Conservation (phyloP, 106 monocot genomes). For the Posidonia australis region DNA sequence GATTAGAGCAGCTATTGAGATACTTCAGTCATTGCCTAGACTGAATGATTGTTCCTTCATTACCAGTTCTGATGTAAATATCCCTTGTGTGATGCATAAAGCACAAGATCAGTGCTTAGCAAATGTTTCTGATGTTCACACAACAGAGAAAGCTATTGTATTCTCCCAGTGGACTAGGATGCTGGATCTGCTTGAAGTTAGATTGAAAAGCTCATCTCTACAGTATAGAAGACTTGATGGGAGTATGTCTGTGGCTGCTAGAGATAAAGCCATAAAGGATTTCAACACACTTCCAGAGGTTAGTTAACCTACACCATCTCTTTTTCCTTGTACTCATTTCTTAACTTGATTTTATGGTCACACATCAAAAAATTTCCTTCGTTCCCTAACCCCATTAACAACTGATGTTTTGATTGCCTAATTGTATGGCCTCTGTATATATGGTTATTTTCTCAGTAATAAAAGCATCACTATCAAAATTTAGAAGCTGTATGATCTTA, state of each 20-base stretch:
- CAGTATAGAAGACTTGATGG: conserved; percentile 86
- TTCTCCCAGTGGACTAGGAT: conserved; percentile 98
- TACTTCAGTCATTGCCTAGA: conserved; percentile 58
- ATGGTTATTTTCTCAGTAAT: neutral
- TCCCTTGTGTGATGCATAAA: neutral
- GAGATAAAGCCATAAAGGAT: conserved; percentile 87
- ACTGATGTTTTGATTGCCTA: too few species aligned
- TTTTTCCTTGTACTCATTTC: conserved; percentile 1
- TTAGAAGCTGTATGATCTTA: neutral
- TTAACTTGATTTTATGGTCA: neutral
- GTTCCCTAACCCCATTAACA: too few species aligned
- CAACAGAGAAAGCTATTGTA: conserved; percentile 75
- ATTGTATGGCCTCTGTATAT: neutral
- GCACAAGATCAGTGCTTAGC: neutral
- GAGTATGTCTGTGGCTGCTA: conserved; percentile 75
- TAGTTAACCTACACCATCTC: neutral
- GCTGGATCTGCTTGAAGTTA: conserved; percentile 81
- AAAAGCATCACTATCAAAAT: neutral
- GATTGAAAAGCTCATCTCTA: conserved; percentile 43
- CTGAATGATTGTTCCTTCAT: neutral
- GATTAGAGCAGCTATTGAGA: conserved; percentile 65
- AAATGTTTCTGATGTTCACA: neutral
- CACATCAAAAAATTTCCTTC: neutral
- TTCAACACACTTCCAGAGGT: conserved; percentile 90
- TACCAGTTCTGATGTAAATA: neutral